phyloP scores from a whole-genome alignment of 352 stramenopile genomes.

The Vaucheria bursata region DNA sequence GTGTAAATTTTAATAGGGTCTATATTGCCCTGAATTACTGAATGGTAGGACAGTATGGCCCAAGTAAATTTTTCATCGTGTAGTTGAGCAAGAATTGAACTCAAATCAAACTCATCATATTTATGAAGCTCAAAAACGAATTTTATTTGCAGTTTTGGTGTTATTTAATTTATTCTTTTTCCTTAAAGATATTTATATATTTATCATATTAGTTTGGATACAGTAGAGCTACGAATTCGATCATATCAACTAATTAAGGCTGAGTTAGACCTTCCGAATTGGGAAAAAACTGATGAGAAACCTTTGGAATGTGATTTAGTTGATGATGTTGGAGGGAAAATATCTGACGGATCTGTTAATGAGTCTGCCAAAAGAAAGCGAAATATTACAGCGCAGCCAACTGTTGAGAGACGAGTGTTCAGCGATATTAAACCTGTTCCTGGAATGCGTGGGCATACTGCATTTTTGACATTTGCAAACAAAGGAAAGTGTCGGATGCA shows the following conservation, averaged over 20 bases:
- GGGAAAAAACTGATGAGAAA: not conserved
- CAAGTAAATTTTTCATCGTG: too few species aligned
- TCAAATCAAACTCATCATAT: too few species aligned
- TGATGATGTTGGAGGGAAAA: not conserved
- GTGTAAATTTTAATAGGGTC: too few species aligned
- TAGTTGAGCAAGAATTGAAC: too few species aligned
- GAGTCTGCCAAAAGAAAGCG: not conserved
- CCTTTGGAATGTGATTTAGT: not conserved
- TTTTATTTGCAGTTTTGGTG: too few species aligned
- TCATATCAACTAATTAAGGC: not conserved
- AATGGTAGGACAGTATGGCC: too few species aligned
- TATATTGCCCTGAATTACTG: too few species aligned
- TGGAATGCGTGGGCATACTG: conserved; percentile 67
- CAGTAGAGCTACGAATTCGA: conserved; percentile 1
- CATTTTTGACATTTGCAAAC: conserved; percentile 67
- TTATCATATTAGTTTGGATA: not conserved
- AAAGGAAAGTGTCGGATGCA: not conserved
- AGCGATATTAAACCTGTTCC: conserved; percentile 34
- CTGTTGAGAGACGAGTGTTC: not conserved
- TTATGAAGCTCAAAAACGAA: too few species aligned
- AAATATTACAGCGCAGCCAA: not conserved
- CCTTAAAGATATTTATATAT: too few species aligned
- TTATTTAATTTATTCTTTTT: too few species aligned
- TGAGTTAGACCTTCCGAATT: not conserved
- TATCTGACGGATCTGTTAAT: not conserved